A percentile compares a stretch with the other conserved stretches of the same genome.
phyloP scores from a whole-genome alignment of 768 basidiomycete species.

The Boletellus emodensis region DNA sequence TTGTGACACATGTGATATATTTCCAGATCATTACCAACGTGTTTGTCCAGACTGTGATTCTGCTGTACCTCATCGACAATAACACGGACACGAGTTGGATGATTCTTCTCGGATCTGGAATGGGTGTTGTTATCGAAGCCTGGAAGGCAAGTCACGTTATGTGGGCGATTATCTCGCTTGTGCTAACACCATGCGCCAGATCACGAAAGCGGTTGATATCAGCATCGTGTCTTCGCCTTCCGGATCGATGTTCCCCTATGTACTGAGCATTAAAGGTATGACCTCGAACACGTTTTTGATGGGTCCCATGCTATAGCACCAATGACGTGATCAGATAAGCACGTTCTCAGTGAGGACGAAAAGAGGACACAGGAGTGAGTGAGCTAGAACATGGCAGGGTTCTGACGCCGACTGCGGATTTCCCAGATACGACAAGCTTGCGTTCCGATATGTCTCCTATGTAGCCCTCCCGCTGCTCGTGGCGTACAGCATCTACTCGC shows the following conservation, averaged over 20 bases:
- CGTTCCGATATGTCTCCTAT: conserved; percentile 93
- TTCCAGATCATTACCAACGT: conserved; percentile 83
- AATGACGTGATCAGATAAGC: conserved; percentile 62
- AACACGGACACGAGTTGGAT: conserved; percentile 96
- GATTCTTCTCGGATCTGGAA: conserved; percentile 87
- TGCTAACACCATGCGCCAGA: conserved; percentile 39
- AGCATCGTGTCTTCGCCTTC: conserved; percentile 55
- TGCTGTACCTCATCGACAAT: conserved; percentile 93
- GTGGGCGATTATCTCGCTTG: conserved; percentile 9
- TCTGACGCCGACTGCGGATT: conserved; percentile 4
- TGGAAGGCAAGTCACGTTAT: conserved; percentile 69
- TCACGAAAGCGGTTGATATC: conserved; percentile 90
- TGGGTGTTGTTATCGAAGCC: conserved; percentile 80
- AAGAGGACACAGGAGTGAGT: conserved; percentile 94
- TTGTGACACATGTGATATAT: conserved; percentile 10
- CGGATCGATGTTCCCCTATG: conserved; percentile 73
- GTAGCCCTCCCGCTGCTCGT: conserved; percentile 78
- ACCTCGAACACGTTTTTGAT: conserved; percentile 14
- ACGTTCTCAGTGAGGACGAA: conserved; percentile 94
- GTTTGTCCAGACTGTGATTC: conserved; percentile 84
- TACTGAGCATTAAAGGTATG: conserved; percentile 75
- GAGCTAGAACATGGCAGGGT: conserved; percentile 20
- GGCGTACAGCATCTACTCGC: conserved; percentile 74
- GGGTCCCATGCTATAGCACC: conserved; percentile 5
- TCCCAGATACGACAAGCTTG: conserved; percentile 79